phyloP scores from a whole-genome alignment of 495 filamentous ascomycete genomes.

The Hypoxylon fragiforme region DNA sequence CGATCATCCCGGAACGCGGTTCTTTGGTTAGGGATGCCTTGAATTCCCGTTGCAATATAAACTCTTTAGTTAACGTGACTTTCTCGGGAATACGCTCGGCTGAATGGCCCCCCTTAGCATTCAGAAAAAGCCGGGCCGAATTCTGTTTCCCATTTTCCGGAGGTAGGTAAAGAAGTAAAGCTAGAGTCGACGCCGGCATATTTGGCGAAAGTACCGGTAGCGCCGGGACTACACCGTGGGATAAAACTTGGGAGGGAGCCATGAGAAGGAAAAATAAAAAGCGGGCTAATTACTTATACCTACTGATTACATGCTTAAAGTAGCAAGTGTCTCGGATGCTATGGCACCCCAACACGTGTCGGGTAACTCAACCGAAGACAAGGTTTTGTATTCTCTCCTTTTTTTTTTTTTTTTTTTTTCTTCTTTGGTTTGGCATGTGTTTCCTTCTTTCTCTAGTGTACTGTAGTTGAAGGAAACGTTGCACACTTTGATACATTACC shows the following conservation, averaged over 20 bases:
- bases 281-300: no score
- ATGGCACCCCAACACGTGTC: conserved; percentile 28
- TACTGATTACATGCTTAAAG: conserved; percentile 7
- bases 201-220: conserved; percentile 5
- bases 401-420: no score
- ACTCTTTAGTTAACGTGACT: no score
- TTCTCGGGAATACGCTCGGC: not conserved
- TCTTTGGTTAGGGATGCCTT: no score
- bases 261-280: no score
- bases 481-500: conserved; percentile 25
- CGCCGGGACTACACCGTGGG: conserved; percentile 8
- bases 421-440: no score
- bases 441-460: not conserved
- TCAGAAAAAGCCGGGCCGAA: conserved; percentile 24
- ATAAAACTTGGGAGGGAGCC: not conserved
- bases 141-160: conserved; percentile 15
- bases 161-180: no score
- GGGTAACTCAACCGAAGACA: conserved; percentile 12
- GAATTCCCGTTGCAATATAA: not conserved
- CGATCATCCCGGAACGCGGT: no score
- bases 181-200: conserved; percentile 14
- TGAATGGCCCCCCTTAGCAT: not conserved
- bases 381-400: no score
- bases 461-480: conserved; percentile 28
- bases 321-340: conserved; percentile 17